phyloP scores from a whole-genome alignment of 352 stramenopile genomes.

The Phytophthora pluvialis region DNA sequence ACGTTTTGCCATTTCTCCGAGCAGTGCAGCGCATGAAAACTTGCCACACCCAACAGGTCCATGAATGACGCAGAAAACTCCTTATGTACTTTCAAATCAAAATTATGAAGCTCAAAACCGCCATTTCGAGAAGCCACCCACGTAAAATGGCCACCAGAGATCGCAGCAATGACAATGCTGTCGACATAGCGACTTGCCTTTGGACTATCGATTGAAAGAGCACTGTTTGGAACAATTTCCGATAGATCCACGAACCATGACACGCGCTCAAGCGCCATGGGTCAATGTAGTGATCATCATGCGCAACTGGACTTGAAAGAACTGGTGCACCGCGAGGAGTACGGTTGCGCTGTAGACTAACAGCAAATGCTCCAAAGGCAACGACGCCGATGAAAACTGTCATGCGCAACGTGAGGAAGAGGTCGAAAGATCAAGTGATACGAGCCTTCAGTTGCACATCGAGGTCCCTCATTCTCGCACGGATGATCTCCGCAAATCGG shows the following conservation, averaged over 20 bases:
- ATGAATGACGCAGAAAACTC: conserved; percentile 90
- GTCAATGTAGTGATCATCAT: not conserved
- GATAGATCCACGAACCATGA: not conserved
- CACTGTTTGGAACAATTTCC: not conserved
- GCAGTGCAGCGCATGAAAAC: conserved; percentile 58
- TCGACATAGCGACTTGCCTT: not conserved
- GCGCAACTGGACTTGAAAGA: conserved; percentile 7
- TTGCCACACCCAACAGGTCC: conserved; percentile 94
- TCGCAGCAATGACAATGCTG: not conserved
- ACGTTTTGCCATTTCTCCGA: conserved; percentile 89
- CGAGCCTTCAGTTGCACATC: not conserved
- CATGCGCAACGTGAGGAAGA: conserved; percentile 43
- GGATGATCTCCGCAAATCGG: conserved; percentile 81
- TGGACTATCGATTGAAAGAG: not conserved
- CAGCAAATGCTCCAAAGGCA: conserved; percentile 51
- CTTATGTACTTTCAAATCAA: conserved; percentile 75
- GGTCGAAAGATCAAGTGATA: conserved; percentile 34
- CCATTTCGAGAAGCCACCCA: conserved; percentile 49
- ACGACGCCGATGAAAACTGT: conserved; percentile 54
- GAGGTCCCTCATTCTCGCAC: conserved; percentile 75
- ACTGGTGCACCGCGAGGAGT: conserved; percentile 79
- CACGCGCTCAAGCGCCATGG: not conserved
- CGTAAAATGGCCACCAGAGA: conserved; percentile 17
- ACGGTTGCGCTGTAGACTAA: conserved; percentile 84
- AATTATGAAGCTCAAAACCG: conserved; percentile 47